Evolutionary conservation across 164 flowering plant species (phyloP).

Genomic region (Stephania yunnanensis): DNA sequence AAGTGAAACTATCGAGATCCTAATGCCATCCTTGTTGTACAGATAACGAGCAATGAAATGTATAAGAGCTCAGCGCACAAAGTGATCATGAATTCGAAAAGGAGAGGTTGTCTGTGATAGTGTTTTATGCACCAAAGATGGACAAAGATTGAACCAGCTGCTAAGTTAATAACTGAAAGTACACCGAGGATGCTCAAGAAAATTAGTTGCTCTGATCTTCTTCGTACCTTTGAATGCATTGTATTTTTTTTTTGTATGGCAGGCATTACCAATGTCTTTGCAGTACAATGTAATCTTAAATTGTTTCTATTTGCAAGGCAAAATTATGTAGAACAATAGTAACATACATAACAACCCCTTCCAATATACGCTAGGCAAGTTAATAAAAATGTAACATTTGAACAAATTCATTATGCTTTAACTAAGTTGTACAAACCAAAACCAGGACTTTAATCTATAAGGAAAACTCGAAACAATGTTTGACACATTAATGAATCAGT

Average conservation of each 20-base stretch:
- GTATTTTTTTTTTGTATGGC: background rate
- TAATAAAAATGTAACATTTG: background rate
- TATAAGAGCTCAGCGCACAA: constrained; percentile 57
- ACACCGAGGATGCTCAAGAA: constrained; percentile 10
- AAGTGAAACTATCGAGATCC: background rate
- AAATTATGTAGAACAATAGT: too few relatives aligned
- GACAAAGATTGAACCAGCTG: constrained; percentile 37
- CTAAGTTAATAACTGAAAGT: constrained; percentile 24
- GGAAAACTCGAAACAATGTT: background rate
- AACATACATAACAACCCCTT: too few relatives aligned
- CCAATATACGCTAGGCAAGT: too few relatives aligned
- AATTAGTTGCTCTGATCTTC: background rate
- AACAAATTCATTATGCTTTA: background rate
- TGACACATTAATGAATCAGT: background rate
- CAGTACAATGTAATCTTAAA: background rate
- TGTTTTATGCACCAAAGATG: constrained; percentile 26
- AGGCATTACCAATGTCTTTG: too few relatives aligned
- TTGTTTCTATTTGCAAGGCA: background rate
- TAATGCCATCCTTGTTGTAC: background rate
- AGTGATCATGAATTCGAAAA: constrained; percentile 36
- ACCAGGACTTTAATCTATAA: too few relatives aligned
- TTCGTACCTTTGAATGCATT: background rate
- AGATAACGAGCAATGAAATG: constrained; percentile 63
- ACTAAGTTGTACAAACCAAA: background rate
- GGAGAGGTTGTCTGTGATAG: constrained; percentile 35